Conservation (phyloP, 306 rosid species). For the Clitoria ternatea region DNA sequence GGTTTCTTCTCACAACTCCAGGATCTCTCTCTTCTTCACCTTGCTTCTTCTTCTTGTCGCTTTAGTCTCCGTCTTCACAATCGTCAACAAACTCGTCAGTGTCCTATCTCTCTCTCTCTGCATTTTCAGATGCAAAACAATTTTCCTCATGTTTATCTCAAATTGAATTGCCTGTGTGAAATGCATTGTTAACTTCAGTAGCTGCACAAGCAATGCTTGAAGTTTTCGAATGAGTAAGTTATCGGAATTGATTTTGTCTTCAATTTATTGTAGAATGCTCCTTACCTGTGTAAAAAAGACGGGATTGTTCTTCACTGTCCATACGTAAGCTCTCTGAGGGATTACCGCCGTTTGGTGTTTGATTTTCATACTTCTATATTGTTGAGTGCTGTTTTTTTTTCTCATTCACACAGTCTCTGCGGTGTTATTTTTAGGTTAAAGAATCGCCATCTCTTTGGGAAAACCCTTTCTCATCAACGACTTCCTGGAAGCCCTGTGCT, state of each 20-base stretch:
- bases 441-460: constrained; percentile 95
- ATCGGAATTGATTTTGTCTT: constrained; percentile 9
- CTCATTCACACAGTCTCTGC: neutral
- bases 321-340: constrained; percentile 49
- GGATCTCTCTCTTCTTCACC: constrained; percentile 56
- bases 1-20: constrained; percentile 61
- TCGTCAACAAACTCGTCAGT: constrained; percentile 61
- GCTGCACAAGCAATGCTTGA: neutral
- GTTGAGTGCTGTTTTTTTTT: neutral
- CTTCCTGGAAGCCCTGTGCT: constrained; percentile 97
- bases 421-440: constrained; percentile 56
- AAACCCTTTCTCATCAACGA: constrained; percentile 90
- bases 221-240: neutral
- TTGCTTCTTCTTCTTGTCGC: constrained; percentile 44
- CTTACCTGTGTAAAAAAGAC: constrained; percentile 87
- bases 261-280: constrained; percentile 59
- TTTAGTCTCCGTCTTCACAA: constrained; percentile 47
- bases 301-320: constrained; percentile 97
- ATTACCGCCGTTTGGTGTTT: constrained; percentile 19
- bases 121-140: neutral
- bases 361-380: neutral
- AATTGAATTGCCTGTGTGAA: too few relatives aligned
- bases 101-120: neutral
- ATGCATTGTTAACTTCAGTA: neutral
- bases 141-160: neutral